phyloP scores from a whole-genome alignment of 306 rosid species.

The Inga leiocalycina region DNA sequence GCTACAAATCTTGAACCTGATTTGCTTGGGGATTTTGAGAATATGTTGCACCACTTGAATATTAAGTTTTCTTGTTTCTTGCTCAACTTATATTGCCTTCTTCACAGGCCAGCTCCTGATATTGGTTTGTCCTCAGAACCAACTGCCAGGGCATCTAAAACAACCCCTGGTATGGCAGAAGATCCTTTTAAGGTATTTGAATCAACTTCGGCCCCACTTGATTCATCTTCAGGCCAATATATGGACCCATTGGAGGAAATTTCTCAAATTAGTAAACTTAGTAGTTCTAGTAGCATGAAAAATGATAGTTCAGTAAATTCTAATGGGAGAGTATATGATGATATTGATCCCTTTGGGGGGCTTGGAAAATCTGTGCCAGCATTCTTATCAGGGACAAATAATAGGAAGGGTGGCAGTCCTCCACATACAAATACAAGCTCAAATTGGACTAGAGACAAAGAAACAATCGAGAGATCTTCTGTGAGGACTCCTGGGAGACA shows the following conservation, averaged over 20 bases:
- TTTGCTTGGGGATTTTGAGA: slow-evolving; percentile 19
- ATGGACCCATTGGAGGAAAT: slow-evolving; percentile 63
- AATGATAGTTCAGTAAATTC: slow-evolving; percentile 54
- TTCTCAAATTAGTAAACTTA: slow-evolving; percentile 63
- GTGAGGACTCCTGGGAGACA: slow-evolving; percentile 61
- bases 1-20: slow-evolving; percentile 4
- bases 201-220: slow-evolving; percentile 49
- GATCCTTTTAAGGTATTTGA: slow-evolving; percentile 71
- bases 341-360: slow-evolving; percentile 82
- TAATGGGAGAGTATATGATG: slow-evolving; percentile 62
- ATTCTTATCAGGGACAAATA: slow-evolving; percentile 69
- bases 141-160: slow-evolving; percentile 50
- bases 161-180: slow-evolving; percentile 55
- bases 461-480: slow-evolving; percentile 55
- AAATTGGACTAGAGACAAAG: slow-evolving; percentile 54
- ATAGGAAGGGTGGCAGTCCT: slow-evolving; percentile 61
- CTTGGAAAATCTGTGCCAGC: slow-evolving; percentile 84
- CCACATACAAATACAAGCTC: slow-evolving; percentile 51
- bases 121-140: slow-evolving; percentile 64
- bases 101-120: slow-evolving; percentile 68
- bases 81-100: slow-evolving; percentile 35
- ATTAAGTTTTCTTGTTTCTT: slow-evolving; percentile 6
- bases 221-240: slow-evolving; percentile 52
- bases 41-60: slow-evolving; percentile 9
- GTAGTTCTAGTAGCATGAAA: slow-evolving; percentile 64